Percentiles rank a stretch among this genome's conserved stretches.
Conservation (phyloP, 192 early-diverging fungal species). For the Rhizophagus clarus region DNA sequence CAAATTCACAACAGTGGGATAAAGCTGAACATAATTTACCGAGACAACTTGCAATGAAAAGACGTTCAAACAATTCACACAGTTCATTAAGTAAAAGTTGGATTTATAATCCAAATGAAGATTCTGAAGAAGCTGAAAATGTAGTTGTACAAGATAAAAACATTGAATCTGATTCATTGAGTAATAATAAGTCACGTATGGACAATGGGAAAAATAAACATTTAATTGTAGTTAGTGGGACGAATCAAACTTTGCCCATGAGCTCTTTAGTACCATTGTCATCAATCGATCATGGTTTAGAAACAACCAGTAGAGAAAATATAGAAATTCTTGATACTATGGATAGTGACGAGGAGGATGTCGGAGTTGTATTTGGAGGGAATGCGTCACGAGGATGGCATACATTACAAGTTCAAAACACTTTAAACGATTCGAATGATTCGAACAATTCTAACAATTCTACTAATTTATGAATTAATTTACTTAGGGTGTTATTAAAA, state of each 20-base stretch:
- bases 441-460: background rate
- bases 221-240: background rate
- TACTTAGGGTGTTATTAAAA: too few relatives aligned
- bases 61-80: conserved; percentile 3
- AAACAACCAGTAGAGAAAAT: conserved; percentile 5
- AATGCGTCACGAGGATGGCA: conserved; percentile 4
- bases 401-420: background rate
- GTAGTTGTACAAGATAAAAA: background rate
- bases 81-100: conserved; percentile 10
- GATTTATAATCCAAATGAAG: background rate
- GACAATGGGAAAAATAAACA: background rate
- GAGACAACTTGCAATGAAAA: background rate
- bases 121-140: background rate
- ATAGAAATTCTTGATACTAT: conserved; percentile 6
- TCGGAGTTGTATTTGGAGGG: background rate
- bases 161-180: background rate
- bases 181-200: background rate
- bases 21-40: background rate
- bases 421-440: background rate
- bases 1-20: background rate
- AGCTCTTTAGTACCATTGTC: background rate
- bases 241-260: background rate
- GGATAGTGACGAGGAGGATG: background rate
- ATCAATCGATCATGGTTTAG: background rate
- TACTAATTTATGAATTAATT: background rate